Percentiles rank a stretch among this genome's conserved stretches.
These are phyloP conservation scores for Aphanomyces euteiches DNA, from an alignment of 352 stramenopile genomes.

Conservation along the genomic window DNA sequence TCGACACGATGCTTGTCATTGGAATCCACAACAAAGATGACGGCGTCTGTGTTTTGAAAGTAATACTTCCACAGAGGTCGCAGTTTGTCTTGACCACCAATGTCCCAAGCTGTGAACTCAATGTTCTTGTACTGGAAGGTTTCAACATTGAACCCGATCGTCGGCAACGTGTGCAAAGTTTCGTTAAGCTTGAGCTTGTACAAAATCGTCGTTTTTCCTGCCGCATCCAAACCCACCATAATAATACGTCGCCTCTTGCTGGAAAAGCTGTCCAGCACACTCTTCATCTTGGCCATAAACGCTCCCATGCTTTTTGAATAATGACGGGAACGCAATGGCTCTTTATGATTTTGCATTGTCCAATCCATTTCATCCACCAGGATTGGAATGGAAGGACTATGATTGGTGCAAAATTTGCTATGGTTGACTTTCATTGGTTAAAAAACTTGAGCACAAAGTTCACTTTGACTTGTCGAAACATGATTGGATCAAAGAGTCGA, in stretches of 20 bases:
- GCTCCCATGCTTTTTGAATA: constrained; percentile 1
- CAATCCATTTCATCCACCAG: constrained; percentile 3
- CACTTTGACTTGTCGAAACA: too few relatives aligned
- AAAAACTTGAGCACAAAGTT: neutral
- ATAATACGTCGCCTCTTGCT: constrained; percentile 18
- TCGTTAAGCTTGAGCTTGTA: constrained; percentile 31
- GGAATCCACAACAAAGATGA: constrained; percentile 34
- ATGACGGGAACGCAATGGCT: too few relatives aligned
- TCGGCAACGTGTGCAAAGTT: constrained; percentile 34
- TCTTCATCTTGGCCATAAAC: constrained; percentile 5
- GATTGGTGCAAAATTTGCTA: constrained; percentile 1
- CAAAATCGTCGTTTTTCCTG: constrained; percentile 35
- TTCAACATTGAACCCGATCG: constrained; percentile 48
- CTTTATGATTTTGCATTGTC: neutral
- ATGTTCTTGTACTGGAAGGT: constrained; percentile 41
- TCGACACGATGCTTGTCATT: constrained; percentile 37
- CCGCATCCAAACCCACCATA: constrained; percentile 31
- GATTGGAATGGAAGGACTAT: neutral
- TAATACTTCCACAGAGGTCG: constrained; percentile 31
- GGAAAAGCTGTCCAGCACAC: neutral
- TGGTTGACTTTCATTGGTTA: constrained; percentile 2
- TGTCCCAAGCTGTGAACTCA: constrained; percentile 34
- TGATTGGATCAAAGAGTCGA: too few relatives aligned
- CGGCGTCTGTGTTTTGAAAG: constrained; percentile 29
- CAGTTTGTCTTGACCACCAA: constrained; percentile 32